A percentile compares a stretch with the other conserved stretches of the same genome.
Evolutionary conservation across 2,329 filamentous ascomycete genomes (phyloP).

Genomic region (Exophiala spinifera): DNA sequence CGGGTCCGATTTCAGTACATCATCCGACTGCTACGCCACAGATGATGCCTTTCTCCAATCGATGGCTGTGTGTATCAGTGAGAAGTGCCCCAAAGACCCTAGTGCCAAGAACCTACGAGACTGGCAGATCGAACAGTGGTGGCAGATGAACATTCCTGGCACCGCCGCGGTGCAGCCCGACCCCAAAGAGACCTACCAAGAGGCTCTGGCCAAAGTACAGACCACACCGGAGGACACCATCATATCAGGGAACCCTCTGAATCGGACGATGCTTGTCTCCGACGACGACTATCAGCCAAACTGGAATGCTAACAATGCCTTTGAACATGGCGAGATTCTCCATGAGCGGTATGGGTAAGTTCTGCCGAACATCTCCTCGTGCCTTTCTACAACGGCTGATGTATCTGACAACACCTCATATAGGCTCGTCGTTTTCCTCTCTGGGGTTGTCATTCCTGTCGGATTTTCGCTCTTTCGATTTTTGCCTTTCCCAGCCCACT

Average conservation of each 20-base stretch:
- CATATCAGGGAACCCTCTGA: background rate
- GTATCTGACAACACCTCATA: background rate
- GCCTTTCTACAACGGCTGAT: background rate
- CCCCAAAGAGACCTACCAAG: conserved; percentile 3
- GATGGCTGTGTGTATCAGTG: conserved; percentile 32
- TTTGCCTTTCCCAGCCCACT: background rate
- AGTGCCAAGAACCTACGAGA: conserved; percentile 17
- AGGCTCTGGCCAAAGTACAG: conserved; percentile 3
- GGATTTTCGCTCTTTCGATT: conserved; percentile 5
- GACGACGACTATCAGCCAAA: conserved; percentile 1
- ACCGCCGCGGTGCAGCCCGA: background rate
- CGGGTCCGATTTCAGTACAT: conserved; percentile 10
- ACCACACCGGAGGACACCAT: background rate
- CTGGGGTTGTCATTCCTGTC: conserved; percentile 4
- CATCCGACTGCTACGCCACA: conserved; percentile 33
- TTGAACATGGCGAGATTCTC: background rate
- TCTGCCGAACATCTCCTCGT: background rate
- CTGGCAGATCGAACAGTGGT: conserved; percentile 8
- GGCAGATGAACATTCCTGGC: conserved; percentile 21
- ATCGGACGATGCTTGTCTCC: background rate
- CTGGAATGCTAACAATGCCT: conserved; percentile 3
- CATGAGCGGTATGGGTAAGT: conserved; percentile 6
- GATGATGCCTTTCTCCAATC: conserved; percentile 31
- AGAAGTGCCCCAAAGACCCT: conserved; percentile 28
- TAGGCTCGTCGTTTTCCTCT: conserved; percentile 6